phyloP scores from a whole-genome alignment of 2,329 filamentous ascomycete species.

The Juglanconis oblonga region DNA sequence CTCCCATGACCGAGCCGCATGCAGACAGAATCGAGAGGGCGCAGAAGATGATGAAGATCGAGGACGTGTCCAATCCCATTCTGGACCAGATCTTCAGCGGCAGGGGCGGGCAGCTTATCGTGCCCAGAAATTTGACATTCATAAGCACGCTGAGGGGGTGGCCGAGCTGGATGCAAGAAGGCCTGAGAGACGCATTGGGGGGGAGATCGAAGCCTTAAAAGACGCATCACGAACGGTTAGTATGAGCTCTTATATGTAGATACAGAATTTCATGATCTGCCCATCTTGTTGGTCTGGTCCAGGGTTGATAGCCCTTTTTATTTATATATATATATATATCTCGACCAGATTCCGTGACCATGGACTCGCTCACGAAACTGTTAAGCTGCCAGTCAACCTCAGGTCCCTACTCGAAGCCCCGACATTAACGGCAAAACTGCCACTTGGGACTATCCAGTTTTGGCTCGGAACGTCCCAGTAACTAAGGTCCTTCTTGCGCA shows the following conservation, averaged over 20 bases:
- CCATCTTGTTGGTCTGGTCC: too few relatives aligned
- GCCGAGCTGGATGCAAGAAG: constrained; percentile 35
- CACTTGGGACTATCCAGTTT: constrained; percentile 56
- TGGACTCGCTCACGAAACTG: background rate
- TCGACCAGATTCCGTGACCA: too few relatives aligned
- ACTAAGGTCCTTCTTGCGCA: constrained; percentile 60
- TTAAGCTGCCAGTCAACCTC: constrained; percentile 34
- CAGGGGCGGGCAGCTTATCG: constrained; percentile 44
- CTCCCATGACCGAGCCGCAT: constrained; percentile 40
- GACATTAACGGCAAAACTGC: constrained; percentile 39
- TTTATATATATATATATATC: background rate
- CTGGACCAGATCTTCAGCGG: constrained; percentile 48
- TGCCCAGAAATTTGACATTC: constrained; percentile 32
- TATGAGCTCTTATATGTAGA: background rate
- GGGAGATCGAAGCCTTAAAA: background rate
- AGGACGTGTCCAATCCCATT: constrained; percentile 44
- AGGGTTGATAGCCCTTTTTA: too few relatives aligned
- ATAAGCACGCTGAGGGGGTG: constrained; percentile 36
- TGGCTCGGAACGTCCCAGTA: constrained; percentile 60
- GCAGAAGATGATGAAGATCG: constrained; percentile 31
- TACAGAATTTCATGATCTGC: too few relatives aligned
- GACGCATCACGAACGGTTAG: background rate
- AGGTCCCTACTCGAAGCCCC: constrained; percentile 47
- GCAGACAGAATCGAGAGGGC: constrained; percentile 25
- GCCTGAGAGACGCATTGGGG: constrained; percentile 27